phyloP scores from a whole-genome alignment of 257 asterid species.

The Primulina tabacum region DNA sequence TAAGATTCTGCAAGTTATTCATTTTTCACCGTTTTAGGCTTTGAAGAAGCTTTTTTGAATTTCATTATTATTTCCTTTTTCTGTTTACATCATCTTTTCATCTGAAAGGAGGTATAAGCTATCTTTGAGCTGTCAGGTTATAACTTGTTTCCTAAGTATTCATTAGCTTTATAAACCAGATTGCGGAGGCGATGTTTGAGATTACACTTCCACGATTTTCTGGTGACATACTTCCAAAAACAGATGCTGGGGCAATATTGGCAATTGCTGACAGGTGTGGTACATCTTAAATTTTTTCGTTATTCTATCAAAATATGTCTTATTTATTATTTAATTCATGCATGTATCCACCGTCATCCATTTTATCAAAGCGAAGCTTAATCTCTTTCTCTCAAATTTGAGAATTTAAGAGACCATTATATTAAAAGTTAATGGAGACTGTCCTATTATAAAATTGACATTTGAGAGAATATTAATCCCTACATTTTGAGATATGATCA shows the following conservation, averaged over 20 bases:
- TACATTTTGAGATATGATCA: not conserved
- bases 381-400: too few species aligned
- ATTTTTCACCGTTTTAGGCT: not conserved
- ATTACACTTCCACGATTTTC: conserved; percentile 89
- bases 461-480: not conserved
- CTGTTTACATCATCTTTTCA: not conserved
- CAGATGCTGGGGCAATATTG: conserved; percentile 75
- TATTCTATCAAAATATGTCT: conserved; percentile 11
- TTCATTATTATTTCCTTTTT: too few species aligned
- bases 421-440: too few species aligned
- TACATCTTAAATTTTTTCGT: conserved; percentile 16
- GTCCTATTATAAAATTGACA: too few species aligned
- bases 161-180: conserved; percentile 38
- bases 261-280: conserved; percentile 86
- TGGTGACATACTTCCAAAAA: conserved; percentile 83
- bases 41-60: not conserved
- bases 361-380: too few species aligned
- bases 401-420: too few species aligned
- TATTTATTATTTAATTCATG: not conserved
- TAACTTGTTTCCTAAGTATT: conserved; percentile 20
- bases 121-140: conserved; percentile 11
- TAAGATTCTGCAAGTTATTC: conserved; percentile 4
- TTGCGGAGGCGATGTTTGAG: conserved; percentile 85
- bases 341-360: not conserved
- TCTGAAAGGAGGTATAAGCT: conserved; percentile 18